Evolutionary conservation across 2,329 filamentous ascomycete species (phyloP).

Genomic region (Pyricularia sp.): DNA sequence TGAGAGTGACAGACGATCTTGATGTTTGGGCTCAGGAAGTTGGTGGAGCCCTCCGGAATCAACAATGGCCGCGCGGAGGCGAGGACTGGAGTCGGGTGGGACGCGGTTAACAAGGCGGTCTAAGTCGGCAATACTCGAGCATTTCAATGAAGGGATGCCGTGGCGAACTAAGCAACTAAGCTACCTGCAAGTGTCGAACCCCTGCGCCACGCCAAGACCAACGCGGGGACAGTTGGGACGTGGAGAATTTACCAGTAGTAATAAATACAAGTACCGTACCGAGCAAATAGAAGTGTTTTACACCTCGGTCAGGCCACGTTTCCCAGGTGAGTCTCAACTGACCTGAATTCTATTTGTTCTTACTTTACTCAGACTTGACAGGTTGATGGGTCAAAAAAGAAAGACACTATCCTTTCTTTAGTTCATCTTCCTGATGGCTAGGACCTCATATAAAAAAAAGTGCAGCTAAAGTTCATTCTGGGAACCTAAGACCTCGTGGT

Average conservation of each 20-base stretch:
- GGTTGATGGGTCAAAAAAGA: too few relatives aligned
- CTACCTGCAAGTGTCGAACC: background rate
- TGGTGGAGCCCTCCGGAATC: background rate
- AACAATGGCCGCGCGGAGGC: background rate
- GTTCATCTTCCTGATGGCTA: background rate
- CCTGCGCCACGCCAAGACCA: background rate
- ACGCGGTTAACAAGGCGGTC: background rate
- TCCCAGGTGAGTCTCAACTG: background rate
- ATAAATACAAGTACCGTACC: background rate
- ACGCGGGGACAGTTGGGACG: background rate
- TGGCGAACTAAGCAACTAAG: background rate
- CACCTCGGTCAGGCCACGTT: background rate
- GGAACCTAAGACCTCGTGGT: conserved; percentile 1
- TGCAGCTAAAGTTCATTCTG: conserved; percentile 1
- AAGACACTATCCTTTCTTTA: background rate
- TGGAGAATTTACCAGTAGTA: background rate
- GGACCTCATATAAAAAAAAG: background rate
- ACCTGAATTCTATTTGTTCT: background rate
- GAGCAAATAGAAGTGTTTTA: background rate
- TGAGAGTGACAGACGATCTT: background rate
- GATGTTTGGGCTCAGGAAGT: background rate
- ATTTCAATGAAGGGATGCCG: background rate
- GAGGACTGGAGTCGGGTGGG: background rate
- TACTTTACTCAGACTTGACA: background rate
- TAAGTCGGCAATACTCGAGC: background rate